phyloP scores from a whole-genome alignment of 257 asterid genomes.

The Lavandula angustifolia region DNA sequence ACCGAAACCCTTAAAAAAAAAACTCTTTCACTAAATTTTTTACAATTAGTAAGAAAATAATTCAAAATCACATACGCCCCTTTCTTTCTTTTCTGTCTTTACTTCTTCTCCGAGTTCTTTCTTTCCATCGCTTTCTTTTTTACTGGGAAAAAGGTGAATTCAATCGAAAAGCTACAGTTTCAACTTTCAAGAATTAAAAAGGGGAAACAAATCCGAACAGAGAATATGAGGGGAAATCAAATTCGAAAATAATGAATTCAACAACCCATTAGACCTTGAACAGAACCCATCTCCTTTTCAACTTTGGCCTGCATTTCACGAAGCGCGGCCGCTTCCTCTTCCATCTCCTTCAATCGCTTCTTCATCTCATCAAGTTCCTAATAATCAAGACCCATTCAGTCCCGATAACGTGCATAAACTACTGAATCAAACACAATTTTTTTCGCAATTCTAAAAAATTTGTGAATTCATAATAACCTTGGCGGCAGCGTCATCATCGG shows the following conservation, averaged over 20 bases:
- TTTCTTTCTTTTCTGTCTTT: neutral
- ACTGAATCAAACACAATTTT: constrained; percentile 12
- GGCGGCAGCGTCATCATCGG: constrained; percentile 58
- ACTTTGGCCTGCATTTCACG: constrained; percentile 70
- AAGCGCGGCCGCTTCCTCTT: constrained; percentile 70
- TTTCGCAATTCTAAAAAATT: neutral
- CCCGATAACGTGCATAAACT: constrained; percentile 3
- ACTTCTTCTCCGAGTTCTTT: neutral
- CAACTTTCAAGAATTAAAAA: neutral
- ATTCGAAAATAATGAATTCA: neutral
- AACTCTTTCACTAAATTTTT: neutral
- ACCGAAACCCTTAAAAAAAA: constrained; percentile 14
- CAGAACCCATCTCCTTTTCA: constrained; percentile 70
- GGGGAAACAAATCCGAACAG: neutral
- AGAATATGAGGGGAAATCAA: neutral
- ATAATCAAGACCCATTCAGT: constrained; percentile 29
- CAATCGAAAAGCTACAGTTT: constrained; percentile 15
- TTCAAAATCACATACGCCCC: neutral
- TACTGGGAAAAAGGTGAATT: neutral
- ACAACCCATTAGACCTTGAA: constrained; percentile 44
- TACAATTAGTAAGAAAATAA: neutral
- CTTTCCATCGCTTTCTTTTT: neutral
- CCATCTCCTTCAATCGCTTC: constrained; percentile 69
- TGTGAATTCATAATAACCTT: constrained; percentile 36
- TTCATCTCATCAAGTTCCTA: constrained; percentile 77